Conservation (phyloP, 208 protist species). For the Trypanosoma congolense region DNA sequence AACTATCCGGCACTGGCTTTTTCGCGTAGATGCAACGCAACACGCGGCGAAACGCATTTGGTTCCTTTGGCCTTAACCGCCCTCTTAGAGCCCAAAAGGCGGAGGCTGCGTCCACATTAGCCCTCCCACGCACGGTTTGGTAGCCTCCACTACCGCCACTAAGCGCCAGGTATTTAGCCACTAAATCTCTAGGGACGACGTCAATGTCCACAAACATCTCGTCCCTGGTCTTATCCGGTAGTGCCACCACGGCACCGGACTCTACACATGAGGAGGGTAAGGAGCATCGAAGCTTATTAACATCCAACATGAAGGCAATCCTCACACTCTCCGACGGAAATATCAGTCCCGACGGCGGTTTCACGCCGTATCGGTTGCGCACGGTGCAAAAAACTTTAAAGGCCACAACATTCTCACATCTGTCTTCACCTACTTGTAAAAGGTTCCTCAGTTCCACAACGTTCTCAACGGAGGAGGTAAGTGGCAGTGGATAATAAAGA, state of each 20-base stretch:
- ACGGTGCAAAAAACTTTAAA: conserved; percentile 76
- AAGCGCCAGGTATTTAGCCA: background rate
- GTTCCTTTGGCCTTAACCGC: conserved; percentile 20
- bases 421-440: conserved; percentile 27
- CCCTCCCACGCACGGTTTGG: conserved; percentile 4
- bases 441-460: conserved; percentile 63
- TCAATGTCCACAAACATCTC: conserved; percentile 76
- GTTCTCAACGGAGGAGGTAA: conserved; percentile 75
- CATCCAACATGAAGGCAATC: conserved; percentile 62
- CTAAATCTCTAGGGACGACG: conserved; percentile 32
- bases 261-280: background rate
- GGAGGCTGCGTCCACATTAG: conserved; percentile 21
- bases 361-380: conserved; percentile 63
- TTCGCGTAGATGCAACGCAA: conserved; percentile 52
- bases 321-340: conserved; percentile 40
- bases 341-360: conserved; percentile 61
- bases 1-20: conserved; percentile 35
- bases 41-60: conserved; percentile 15
- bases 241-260: conserved; percentile 35
- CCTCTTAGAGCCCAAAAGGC: conserved; percentile 62
- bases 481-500: conserved; percentile 76
- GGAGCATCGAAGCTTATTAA: conserved; percentile 31
- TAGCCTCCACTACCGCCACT: conserved; percentile 2
- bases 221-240: conserved; percentile 55
- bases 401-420: conserved; percentile 46